phyloP scores from a whole-genome alignment of 441 rosid genomes.

The Adansonia grandidieri region DNA sequence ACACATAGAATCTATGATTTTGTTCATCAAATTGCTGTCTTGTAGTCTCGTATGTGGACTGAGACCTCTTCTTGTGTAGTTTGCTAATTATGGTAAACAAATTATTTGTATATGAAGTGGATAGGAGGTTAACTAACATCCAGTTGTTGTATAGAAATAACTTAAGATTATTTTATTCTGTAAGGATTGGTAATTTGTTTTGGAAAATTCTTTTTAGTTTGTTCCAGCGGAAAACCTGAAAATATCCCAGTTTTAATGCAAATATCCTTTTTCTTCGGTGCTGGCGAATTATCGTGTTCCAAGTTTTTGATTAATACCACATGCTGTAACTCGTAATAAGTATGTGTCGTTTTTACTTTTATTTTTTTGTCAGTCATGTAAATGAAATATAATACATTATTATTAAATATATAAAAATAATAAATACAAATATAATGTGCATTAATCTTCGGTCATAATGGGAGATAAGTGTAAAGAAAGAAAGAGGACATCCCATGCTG shows the following conservation, averaged over 20 bases:
- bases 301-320: too few relatives aligned
- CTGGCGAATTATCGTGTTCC: background rate
- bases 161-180: background rate
- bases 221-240: background rate
- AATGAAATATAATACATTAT: too few relatives aligned
- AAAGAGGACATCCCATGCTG: too few relatives aligned
- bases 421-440: too few relatives aligned
- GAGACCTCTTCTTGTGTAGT: conserved; percentile 14
- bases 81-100: conserved; percentile 27
- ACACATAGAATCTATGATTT: too few relatives aligned
- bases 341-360: too few relatives aligned
- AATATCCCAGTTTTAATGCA: background rate
- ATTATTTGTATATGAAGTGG: conserved; percentile 32
- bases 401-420: too few relatives aligned
- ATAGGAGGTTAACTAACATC: conserved; percentile 20
- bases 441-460: too few relatives aligned
- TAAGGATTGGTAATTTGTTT: conserved; percentile 17
- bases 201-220: conserved; percentile 6
- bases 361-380: too few relatives aligned
- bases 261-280: background rate
- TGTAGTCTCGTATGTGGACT: conserved; percentile 10
- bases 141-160: conserved; percentile 31
- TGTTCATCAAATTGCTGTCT: conserved; percentile 2
- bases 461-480: too few relatives aligned
- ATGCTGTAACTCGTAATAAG: too few relatives aligned